Percentiles rank a stretch among this genome's conserved stretches.
These are phyloP conservation scores for Elaphomyces granulatus DNA, from an alignment of 495 filamentous ascomycete species.

Conservation along the genomic window DNA sequence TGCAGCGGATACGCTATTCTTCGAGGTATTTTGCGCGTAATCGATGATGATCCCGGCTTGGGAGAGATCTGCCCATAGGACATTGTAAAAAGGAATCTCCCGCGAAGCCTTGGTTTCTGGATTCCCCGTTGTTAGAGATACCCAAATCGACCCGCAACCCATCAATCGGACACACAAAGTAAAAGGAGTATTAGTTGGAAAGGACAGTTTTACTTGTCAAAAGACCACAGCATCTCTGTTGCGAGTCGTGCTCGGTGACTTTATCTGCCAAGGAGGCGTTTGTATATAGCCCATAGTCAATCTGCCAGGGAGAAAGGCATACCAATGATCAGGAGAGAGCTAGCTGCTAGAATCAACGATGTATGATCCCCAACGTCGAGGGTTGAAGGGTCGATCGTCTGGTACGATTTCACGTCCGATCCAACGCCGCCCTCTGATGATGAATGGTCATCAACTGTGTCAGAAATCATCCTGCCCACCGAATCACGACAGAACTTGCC, in stretches of 20 bases:
- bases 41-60: constrained; percentile 53
- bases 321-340: constrained; percentile 52
- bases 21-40: constrained; percentile 48
- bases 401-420: constrained; percentile 4
- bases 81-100: constrained; percentile 63
- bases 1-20: constrained; percentile 40
- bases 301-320: no score
- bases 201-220: no score
- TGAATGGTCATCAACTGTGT: no score
- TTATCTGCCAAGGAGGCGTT: no score
- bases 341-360: constrained; percentile 46
- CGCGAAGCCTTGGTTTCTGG: constrained; percentile 25
- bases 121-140: neutral
- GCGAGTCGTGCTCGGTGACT: no score
- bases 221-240: no score
- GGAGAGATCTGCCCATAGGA: constrained; percentile 64
- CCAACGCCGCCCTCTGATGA: no score
- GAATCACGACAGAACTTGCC: no score
- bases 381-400: constrained; percentile 27
- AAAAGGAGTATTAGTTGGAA: no score
- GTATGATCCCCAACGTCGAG: constrained; percentile 39
- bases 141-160: neutral
- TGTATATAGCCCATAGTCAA: no score
- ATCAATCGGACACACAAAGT: constrained; percentile 3
- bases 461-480: constrained; percentile 6